phyloP scores from a whole-genome alignment of 1,284 basidiomycete genomes.

The Cryptococcus wingfieldii region DNA sequence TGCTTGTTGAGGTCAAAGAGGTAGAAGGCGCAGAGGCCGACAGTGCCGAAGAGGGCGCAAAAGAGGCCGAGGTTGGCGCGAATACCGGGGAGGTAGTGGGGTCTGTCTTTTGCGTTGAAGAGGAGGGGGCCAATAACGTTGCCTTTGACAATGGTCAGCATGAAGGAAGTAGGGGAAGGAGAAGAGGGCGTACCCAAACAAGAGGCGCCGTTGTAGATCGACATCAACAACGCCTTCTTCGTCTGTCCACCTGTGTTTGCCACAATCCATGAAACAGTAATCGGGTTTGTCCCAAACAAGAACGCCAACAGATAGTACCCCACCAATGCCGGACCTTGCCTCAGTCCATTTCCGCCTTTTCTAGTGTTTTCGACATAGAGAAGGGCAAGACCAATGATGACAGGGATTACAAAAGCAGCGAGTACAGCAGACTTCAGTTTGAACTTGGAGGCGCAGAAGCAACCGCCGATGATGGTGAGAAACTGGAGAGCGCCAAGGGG shows the following conservation, averaged over 20 bases:
- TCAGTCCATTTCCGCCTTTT: conserved; percentile 14
- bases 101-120: conserved; percentile 43
- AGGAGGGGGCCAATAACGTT: conserved; percentile 22
- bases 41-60: conserved; percentile 30
- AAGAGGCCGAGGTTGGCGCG: conserved; percentile 42
- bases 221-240: conserved; percentile 46
- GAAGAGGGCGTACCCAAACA: conserved; percentile 16
- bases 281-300: conserved; percentile 48
- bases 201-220: conserved; percentile 32
- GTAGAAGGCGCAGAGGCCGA: conserved; percentile 32
- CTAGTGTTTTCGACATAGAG: conserved; percentile 12
- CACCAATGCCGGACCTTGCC: conserved; percentile 21
- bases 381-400: conserved; percentile 36
- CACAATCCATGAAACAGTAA: conserved; percentile 48
- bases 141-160: background rate
- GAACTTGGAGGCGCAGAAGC: conserved; percentile 35
- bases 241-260: conserved; percentile 44
- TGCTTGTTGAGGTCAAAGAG: conserved; percentile 41
- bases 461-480: conserved; percentile 32
- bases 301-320: conserved; percentile 50
- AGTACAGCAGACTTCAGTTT: conserved; percentile 39
- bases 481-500: conserved; percentile 47
- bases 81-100: conserved; percentile 42
- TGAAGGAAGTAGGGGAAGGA: background rate
- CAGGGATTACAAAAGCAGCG: conserved; percentile 33